Base-by-base conservation (phyloP, 1,139 yeast genomes). In the Sugiyamaella grinbergsii region DNA sequence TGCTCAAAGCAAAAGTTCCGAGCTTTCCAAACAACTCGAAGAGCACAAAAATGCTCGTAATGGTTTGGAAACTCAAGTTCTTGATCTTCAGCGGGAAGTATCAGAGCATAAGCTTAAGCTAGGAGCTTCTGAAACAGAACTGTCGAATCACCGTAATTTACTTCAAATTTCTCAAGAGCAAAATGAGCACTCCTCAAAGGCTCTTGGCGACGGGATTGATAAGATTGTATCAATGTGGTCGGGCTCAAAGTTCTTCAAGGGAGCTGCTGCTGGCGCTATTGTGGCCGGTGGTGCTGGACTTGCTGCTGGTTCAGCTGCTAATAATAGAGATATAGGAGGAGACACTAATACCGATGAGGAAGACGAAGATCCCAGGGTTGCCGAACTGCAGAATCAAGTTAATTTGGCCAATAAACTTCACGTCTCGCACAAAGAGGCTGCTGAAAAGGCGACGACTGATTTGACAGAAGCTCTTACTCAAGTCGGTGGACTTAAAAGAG, bases 201-300 rank as follows among this genome's bases (percentile, higher is more conserved):
- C 67, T 5, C 53, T 65, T 53, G 54, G 57, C 8, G 50, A 54
- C 15, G 66, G 65, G 5, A 59, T 65, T 40, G 59, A 54, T 20
- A 53, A 54, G 50, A 59, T 65, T 50, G 62, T 61, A n/a, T 47
- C 64, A n/a, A 49, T 65, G 58, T 65, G 69, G 69, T 59, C 62
- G 5, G 63, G 58, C 1, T 57, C 64, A 18, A 62, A 62, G 39
- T 54, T 52, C 19, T 57, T 63, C 42, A 44, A 54, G 15, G 42
- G 38, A 8, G 52, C 52, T 26, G 53, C 41, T 29, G 47, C n/a
- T 37, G 52, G 11, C 38, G 53, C n/a, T 22, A 38, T 18, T 7
- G 43, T 19, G 11, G 37, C 22, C 11, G 45, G 40, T 15, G 42
- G 42, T n/a, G 50, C 46, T 36, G 58, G 49, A 19, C 40, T 41